Evolutionary conservation across 163 green algal genomes (phyloP), one percentile per base, ranked within the genome.

Genomic region (Volvox carteri): DNA sequence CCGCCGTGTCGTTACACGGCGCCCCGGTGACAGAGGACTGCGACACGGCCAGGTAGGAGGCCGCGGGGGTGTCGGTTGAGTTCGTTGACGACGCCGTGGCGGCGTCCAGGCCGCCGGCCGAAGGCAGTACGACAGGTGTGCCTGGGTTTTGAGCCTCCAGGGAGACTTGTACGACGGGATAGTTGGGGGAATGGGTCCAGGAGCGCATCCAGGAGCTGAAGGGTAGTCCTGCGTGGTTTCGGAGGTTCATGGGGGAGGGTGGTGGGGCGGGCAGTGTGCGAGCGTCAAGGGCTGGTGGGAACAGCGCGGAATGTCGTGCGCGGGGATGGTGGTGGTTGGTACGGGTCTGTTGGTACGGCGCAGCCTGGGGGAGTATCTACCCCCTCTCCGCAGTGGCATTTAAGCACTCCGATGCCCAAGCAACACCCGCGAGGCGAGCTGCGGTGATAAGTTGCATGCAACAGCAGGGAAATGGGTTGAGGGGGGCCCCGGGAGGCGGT

Each of bases 141-240:
- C 33, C 81, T 1, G 33, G 65, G 18, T 12, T 14, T 65, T 2
- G n/a, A n/a, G 33, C n/a, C 2, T 0, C 2, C 62, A 67, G 52
- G 68, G n/a, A 4, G 18, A 89, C 84, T 12, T 76, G 41, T 5
- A 89, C 7, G 9, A 89, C 70, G 18, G 84, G 84, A 68, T 89
- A 89, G 84, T 89, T 89, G 68, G 84, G 52, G 18, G 44, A 48
- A n/a, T 89, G 83, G 25, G 84, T 89, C 84, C 84, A 89, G 2
- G 30, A 54, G 37, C 25, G 18, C 84, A 89, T 89, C 84, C 84
- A 89, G 37, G 46, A 46, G 9, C 44, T n/a, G 19, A 89, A 21
- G 50, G 68, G 68, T 11, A 83, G 68, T 23, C 52, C 84, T 89
- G 68, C 19, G 68, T 14, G n/a, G 4, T 28, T 11, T 14, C 12